A percentile compares a stretch with the other conserved stretches of the same genome.
phyloP scores from a whole-genome alignment of 306 rosid genomes.

The Prunus armeniaca region DNA sequence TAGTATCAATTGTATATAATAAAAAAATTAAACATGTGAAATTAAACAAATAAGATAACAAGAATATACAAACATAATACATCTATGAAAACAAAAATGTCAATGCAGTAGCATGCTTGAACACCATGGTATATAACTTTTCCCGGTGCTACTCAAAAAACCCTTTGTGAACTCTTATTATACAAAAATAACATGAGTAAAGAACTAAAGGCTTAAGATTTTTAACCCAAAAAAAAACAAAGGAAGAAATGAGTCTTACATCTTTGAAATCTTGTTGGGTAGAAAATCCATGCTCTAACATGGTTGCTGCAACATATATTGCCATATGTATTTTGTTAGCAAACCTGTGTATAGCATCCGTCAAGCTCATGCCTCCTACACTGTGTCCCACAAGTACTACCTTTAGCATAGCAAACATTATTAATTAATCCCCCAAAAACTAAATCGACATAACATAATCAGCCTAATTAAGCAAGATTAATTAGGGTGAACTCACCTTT shows the following conservation, averaged over 20 bases:
- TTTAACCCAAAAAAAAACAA: background rate
- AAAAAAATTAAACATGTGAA: too few relatives aligned
- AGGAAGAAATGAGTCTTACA: background rate
- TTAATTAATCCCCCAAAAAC: background rate
- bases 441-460: background rate
- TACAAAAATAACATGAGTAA: background rate
- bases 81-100: background rate
- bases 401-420: background rate
- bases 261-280: slow-evolving; percentile 20
- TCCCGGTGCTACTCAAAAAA: background rate
- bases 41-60: background rate
- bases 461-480: too few relatives aligned
- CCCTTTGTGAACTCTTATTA: background rate
- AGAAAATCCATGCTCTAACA: slow-evolving; percentile 26
- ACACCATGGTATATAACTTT: background rate
- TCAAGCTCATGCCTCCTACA: slow-evolving; percentile 34
- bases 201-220: background rate
- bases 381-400: slow-evolving; percentile 38
- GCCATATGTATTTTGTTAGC: slow-evolving; percentile 18
- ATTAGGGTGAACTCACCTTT: slow-evolving; percentile 1
- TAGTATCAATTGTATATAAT: too few relatives aligned
- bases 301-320: slow-evolving; percentile 29
- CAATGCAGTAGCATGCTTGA: background rate
- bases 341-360: slow-evolving; percentile 21
- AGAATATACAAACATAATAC: background rate